phyloP scores from a whole-genome alignment of 164 flowering plant species.

The Cinnamomum micranthum region DNA sequence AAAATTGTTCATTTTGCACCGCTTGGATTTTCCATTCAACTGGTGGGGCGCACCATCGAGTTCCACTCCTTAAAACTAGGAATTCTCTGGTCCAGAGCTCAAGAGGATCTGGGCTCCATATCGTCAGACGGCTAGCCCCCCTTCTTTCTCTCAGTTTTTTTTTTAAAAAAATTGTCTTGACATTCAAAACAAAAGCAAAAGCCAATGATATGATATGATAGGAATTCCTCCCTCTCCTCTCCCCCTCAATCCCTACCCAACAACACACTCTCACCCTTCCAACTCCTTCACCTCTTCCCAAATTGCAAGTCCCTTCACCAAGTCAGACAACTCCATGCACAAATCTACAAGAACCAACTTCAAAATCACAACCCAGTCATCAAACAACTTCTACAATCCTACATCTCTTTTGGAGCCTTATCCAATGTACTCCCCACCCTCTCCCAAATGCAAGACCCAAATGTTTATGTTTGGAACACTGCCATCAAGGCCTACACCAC shows the following conservation, averaged over 20 bases:
- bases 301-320: conserved; percentile 20
- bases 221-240: conserved; percentile 24
- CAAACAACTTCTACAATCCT: conserved; percentile 62
- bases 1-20: too few relatives aligned
- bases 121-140: too few relatives aligned
- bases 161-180: too few relatives aligned
- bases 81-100: too few relatives aligned
- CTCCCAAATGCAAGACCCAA: conserved; percentile 46
- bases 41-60: too few relatives aligned
- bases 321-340: conserved; percentile 68
- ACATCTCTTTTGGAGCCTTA: conserved; percentile 52
- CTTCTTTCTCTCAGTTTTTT: too few relatives aligned
- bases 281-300: conserved; percentile 33
- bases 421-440: conserved; percentile 55
- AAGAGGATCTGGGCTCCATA: too few relatives aligned
- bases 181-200: too few relatives aligned
- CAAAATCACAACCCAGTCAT: conserved; percentile 61
- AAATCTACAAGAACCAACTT: conserved; percentile 67
- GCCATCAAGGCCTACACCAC: conserved; percentile 49
- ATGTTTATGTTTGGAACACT: conserved; percentile 53
- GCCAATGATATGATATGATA: neutral
- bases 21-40: too few relatives aligned
- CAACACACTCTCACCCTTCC: conserved; percentile 50
- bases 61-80: too few relatives aligned
- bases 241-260: conserved; percentile 38